Percentiles rank a stretch among this genome's conserved stretches.
phyloP scores from a whole-genome alignment of 176 grass and related monocot species.

The Otatea glauca region DNA sequence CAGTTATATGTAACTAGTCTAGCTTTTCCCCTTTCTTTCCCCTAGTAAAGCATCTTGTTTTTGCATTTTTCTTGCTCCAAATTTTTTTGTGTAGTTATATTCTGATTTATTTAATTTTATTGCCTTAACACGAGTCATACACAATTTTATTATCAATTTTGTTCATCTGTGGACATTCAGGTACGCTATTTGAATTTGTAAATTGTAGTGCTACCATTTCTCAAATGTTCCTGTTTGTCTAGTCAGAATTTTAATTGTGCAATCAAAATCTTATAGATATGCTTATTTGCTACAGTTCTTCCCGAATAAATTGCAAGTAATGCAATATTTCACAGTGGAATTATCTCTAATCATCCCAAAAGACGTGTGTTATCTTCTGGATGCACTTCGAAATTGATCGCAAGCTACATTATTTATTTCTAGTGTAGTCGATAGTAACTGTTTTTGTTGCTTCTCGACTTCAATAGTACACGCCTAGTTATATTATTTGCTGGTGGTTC shows the following conservation, averaged over 20 bases:
- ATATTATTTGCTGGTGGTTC: not conserved
- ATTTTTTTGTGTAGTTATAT: conserved; percentile 27
- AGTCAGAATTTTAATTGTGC: not conserved
- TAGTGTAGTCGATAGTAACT: not conserved
- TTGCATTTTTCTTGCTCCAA: conserved; percentile 24
- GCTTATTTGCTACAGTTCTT: not conserved
- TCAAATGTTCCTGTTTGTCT: not conserved
- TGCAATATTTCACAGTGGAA: conserved; percentile 15
- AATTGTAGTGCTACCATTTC: conserved; percentile 32
- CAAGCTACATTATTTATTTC: not conserved
- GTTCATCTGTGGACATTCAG: conserved; percentile 11
- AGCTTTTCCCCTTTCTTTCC: not conserved
- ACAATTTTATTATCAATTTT: conserved; percentile 22
- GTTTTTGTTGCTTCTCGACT: not conserved
- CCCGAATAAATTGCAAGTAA: not conserved
- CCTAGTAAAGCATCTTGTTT: conserved; percentile 25
- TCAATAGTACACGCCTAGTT: not conserved
- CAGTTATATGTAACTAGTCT: conserved; percentile 42
- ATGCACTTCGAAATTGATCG: not conserved
- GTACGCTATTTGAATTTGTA: conserved; percentile 38
- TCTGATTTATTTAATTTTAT: conserved; percentile 37
- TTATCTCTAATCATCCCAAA: not conserved
- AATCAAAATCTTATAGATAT: not conserved
- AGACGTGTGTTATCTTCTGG: not conserved
- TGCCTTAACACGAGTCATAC: not conserved